Base-by-base conservation (phyloP, 192 early-diverging fungal genomes). In the Podila epigama region DNA sequence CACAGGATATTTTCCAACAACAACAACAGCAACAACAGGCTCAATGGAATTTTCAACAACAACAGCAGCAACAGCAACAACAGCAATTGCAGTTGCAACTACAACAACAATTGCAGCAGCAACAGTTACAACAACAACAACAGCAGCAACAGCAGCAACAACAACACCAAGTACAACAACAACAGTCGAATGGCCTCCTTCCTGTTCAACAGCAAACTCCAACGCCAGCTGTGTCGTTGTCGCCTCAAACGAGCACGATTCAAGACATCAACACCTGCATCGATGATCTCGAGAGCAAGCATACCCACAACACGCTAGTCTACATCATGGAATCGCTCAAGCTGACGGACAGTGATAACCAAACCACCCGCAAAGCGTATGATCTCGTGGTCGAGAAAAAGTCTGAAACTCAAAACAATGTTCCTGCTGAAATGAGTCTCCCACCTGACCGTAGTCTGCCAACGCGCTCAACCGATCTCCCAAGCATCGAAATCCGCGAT, bases 281-380 rank as follows among this genome's bases (percentile, higher is more conserved):
- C 40, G 73, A 77, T 34, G 73, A 77, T 53, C 61, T 77, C 18
- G 73, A 77, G 55, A 77, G 73, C 66, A 77, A 77, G 40, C 73
- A 77, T 68, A 77, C 73, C 73, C 73, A 77, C 59, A 77, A 77
- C 66, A 77, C 73, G 31, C 51, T 77, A 8, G 73, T 77, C 53
- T 77, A 77, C 55, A 68, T 77, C 50, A 77, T 77, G 73, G 73
- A 77, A 66, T 77, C 73, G 9, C 61, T 77, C 25, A 77, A 77
- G 60, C 40, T 77, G 27, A 77, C 65, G 7, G 73, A 77, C 50
- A 68, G 58, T 28, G 34, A 58, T 33, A 77, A 68, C 53, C 73
- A 68, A 50, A 60, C 66, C 15, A 58, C 66, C 16, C 48, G 73
- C 58, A 77, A 77, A 40, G 60, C 73, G 0, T 68, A 68, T 31